These are phyloP conservation scores for Ascoidea tarda DNA, from an alignment of 805 yeast genomes.

Conservation along the genomic window DNA sequence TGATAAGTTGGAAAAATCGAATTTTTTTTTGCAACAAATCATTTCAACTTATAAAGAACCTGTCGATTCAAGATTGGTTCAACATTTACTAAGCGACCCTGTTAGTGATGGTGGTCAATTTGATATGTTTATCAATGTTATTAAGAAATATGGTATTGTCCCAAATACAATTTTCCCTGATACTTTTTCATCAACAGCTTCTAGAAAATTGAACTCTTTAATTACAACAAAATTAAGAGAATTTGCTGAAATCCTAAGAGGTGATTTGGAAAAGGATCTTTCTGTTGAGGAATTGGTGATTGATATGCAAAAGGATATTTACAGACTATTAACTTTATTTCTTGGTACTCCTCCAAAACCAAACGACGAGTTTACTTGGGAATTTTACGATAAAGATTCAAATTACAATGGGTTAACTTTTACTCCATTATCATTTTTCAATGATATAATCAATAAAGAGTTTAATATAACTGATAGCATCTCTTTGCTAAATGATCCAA, in stretches of 20 bases:
- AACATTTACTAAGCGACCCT: constrained; percentile 50
- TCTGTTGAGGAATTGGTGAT: constrained; percentile 26
- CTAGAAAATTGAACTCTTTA: constrained; percentile 39
- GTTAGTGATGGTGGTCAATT: constrained; percentile 81
- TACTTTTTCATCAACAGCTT: constrained; percentile 36
- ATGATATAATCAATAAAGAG: constrained; percentile 37
- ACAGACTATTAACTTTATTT: constrained; percentile 49
- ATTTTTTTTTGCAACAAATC: constrained; percentile 65
- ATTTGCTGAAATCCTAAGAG: constrained; percentile 58
- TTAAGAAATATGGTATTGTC: constrained; percentile 70
- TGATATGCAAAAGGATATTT: constrained; percentile 44
- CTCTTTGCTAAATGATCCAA: constrained; percentile 71
- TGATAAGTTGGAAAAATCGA: constrained; percentile 77
- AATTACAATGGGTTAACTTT: constrained; percentile 31
- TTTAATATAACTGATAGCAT: constrained; percentile 30
- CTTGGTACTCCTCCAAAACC: constrained; percentile 76
- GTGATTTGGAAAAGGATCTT: constrained; percentile 21
- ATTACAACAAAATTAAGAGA: constrained; percentile 63
- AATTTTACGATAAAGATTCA: constrained; percentile 57
- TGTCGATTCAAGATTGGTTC: constrained; percentile 58
- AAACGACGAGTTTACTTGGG: constrained; percentile 56
- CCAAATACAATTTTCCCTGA: constrained; percentile 69
- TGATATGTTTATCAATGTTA: constrained; percentile 65
- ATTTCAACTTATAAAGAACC: constrained; percentile 53
- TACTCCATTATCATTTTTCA: constrained; percentile 55